Evolutionary conservation across 1,284 basidiomycete species (phyloP), one percentile per base, ranked within the genome.

Genomic region (Wolfiporia cocos): DNA sequence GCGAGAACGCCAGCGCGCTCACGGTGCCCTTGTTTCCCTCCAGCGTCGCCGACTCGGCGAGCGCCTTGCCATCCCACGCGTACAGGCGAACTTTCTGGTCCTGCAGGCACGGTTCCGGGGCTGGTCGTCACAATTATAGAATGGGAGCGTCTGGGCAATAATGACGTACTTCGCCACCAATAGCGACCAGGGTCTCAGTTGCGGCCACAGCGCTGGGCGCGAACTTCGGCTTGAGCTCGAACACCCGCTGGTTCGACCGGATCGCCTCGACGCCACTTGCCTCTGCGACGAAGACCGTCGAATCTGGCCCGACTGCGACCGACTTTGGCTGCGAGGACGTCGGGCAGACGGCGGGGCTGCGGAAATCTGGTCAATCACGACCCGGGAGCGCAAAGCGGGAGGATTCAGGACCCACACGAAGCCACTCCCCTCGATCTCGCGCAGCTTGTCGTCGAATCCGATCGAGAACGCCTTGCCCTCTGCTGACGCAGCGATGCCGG

Each of bases 381-480:
- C 12, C 21, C 9, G 19, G 38, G 4, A 23, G 20, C 14, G 22
- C 4, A 34, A 28, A 35, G 21, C n/a, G n/a, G n/a, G 34, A 12
- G 29, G 26, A 35, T 2, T 20, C n/a, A n/a, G 15, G 37, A 70
- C 81, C 49, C 50, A 88, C 83, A 72, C 66, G 62, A 84, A 90
- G 46, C 59, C 62, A 23, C 62, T 57, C 18, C 42, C 63, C 37
- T 71, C 70, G 34, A 88, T 74, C 56, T 87, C 85, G 41, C 79
- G 72, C 3, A 93, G 65, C 22, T 67, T 72, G 61, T 95, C 92
- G 52, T 96, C 93, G 58, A 80, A 92, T 3, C 86, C 89, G 7
- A 80, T 67, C 10, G 85, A 84, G 57, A 76, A 84, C 1, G 86
- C 68, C 39, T 66, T 73, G n/a, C 70, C 74, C 26, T 68, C 65